Evolutionary conservation across 1,284 basidiomycete species (phyloP).

Genomic region (Leccinum griseonigrum): DNA sequence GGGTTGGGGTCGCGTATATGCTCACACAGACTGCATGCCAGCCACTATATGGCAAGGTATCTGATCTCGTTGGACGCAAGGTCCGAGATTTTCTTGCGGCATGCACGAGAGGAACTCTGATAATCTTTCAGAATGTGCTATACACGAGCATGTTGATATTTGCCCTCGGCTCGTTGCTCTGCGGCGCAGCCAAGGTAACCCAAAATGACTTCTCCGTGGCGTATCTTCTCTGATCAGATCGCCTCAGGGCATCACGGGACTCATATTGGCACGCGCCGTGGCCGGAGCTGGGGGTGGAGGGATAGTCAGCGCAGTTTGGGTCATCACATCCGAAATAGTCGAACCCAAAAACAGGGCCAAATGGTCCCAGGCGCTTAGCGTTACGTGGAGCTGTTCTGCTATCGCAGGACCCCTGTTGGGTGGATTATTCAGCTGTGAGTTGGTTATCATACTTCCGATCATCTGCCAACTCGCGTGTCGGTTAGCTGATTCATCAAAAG

Average conservation of each 20-base stretch:
- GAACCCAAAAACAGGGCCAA: slow-evolving; percentile 63
- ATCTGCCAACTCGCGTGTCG: slow-evolving; percentile 15
- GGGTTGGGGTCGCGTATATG: slow-evolving; percentile 80
- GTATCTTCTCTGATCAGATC: slow-evolving; percentile 18
- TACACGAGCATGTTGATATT: slow-evolving; percentile 70
- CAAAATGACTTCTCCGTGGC: slow-evolving; percentile 6
- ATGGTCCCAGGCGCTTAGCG: slow-evolving; percentile 78
- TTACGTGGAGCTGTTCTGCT: slow-evolving; percentile 82
- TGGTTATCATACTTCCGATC: slow-evolving; percentile 10
- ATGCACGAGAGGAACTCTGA: slow-evolving; percentile 5
- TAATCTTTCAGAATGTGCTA: slow-evolving; percentile 50
- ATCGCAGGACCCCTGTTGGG: slow-evolving; percentile 76
- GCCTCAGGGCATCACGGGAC: slow-evolving; percentile 55
- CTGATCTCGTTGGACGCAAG: slow-evolving; percentile 75
- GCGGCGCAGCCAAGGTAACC: slow-evolving; percentile 63
- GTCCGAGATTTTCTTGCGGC: slow-evolving; percentile 35
- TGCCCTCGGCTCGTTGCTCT: slow-evolving; percentile 66
- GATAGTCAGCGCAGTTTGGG: slow-evolving; percentile 79
- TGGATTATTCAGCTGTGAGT: slow-evolving; percentile 72
- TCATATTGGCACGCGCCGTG: slow-evolving; percentile 53
- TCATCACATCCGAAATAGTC: slow-evolving; percentile 78
- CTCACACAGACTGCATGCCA: slow-evolving; percentile 80
- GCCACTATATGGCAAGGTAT: slow-evolving; percentile 74
- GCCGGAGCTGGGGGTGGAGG: slow-evolving; percentile 78
- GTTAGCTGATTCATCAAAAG: slow-evolving; percentile 22